phyloP scores from a whole-genome alignment of 495 filamentous ascomycete genomes.

The Penicillium subrubescens region DNA sequence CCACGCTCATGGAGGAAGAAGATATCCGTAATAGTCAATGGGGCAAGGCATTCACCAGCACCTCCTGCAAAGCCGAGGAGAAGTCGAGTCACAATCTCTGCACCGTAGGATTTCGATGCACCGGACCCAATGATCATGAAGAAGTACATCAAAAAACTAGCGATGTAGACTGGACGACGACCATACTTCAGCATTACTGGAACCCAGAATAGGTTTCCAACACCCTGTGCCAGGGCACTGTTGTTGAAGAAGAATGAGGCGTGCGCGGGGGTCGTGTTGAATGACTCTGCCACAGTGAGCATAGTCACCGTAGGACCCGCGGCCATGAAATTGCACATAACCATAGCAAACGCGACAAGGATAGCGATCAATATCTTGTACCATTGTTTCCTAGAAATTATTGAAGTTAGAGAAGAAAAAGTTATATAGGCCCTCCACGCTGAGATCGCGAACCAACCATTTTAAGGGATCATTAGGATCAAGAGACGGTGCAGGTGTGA shows the following conservation, averaged over 20 bases:
- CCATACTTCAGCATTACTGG: slow-evolving; percentile 56
- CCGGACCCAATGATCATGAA: slow-evolving; percentile 46
- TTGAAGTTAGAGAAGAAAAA: not conserved
- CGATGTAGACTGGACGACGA: slow-evolving; percentile 52
- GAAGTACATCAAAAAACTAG: slow-evolving; percentile 48
- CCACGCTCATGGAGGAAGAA: slow-evolving; percentile 61
- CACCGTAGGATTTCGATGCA: slow-evolving; percentile 40
- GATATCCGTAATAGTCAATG: slow-evolving; percentile 54
- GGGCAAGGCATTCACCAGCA: slow-evolving; percentile 52
- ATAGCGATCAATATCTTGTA: slow-evolving; percentile 50
- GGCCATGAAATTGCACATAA: slow-evolving; percentile 56
- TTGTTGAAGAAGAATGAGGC: slow-evolving; percentile 55
- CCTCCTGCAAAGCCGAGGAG: slow-evolving; percentile 53
- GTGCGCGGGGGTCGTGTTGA: slow-evolving; percentile 41
- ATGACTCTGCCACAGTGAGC: slow-evolving; percentile 43
- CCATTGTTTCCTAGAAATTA: slow-evolving; percentile 16
- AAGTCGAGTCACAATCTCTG: slow-evolving; percentile 47
- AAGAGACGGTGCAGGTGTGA: not conserved
- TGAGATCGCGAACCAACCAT: not conserved
- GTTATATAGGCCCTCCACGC: not conserved
- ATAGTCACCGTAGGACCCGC: slow-evolving; percentile 54
- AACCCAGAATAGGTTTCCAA: slow-evolving; percentile 55
- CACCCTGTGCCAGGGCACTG: slow-evolving; percentile 49
- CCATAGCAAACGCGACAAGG: slow-evolving; percentile 52
- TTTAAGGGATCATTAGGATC: slow-evolving; percentile 14